Percentiles rank a stretch among this genome's conserved stretches.
These are phyloP conservation scores for Aureobasidium leucospermi DNA, from an alignment of 2,329 filamentous ascomycete species.

Conservation along the genomic window DNA sequence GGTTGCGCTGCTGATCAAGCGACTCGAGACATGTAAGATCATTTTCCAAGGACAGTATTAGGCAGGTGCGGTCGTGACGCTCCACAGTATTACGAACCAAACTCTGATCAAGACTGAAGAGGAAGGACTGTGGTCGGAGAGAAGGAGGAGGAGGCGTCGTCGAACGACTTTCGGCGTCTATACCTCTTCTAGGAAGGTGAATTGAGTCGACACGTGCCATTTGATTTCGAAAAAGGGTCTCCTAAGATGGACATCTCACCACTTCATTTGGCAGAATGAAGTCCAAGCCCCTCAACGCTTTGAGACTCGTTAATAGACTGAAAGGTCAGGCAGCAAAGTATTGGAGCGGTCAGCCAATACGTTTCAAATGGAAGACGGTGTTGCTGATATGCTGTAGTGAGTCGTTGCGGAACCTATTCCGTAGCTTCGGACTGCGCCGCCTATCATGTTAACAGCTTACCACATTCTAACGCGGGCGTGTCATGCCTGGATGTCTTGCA, in stretches of 20 bases:
- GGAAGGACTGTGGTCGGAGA: not conserved
- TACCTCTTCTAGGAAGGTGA: not conserved
- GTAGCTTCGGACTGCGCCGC: not conserved
- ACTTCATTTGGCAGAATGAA: not conserved
- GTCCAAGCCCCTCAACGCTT: not conserved
- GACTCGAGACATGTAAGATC: not conserved
- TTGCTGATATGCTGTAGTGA: not conserved
- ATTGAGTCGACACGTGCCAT: not conserved
- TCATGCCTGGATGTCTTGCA: not conserved
- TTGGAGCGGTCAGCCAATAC: not conserved
- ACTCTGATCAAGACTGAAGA: not conserved
- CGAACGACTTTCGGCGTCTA: not conserved
- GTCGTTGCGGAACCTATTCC: not conserved
- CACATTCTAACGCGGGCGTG: not conserved
- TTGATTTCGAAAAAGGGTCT: not conserved
- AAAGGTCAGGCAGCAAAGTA: not conserved
- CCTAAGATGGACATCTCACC: not conserved
- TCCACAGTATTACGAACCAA: not conserved
- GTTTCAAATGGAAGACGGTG: not conserved
- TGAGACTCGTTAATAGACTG: not conserved
- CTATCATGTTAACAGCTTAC: not conserved
- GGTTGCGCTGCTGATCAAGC: not conserved
- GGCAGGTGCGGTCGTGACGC: not conserved
- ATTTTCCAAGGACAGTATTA: not conserved
- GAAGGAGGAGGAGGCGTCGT: not conserved